Evolutionary conservation across 2,329 filamentous ascomycete species (phyloP), one percentile per base, ranked within the genome.

Genomic region (Fusarium concolor): DNA sequence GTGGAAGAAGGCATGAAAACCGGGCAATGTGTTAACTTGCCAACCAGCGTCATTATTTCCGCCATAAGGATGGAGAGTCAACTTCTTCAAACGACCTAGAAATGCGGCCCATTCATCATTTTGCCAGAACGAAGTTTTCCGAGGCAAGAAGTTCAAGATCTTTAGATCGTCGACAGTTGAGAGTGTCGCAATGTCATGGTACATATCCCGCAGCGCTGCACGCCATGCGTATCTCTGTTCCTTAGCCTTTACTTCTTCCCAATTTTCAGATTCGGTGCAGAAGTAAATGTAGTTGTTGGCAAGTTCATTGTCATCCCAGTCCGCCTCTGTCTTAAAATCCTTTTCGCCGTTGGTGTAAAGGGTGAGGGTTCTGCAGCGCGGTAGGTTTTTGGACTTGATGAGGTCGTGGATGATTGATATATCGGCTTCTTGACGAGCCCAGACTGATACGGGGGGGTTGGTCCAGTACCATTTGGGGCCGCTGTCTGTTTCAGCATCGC

Each of bases 31-130:
- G 3, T 46, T 52, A 5, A 20, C 44, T 2, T 43, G 22, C n/a
- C 37, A 39, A 7, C 28, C 51, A 29, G 42, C 46, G 1, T 26
- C 24, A 6, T 43, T 29, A 0, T 58, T 6, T 1, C 10, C 52
- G 1, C 64, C 63, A 3, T 59, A 67, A 2, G 44, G n/a, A 33
- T 63, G 47, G 1, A 67, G 52, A 14, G 39, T 35, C 12, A 67
- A 17, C 7, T 31, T 39, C 10, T 43, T 49, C 35, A 67, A 5
- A 2, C 39, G 18, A 1, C 52, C 47, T 8, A 67, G 6, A 22
- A 63, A 67, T 1, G 17, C 14, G 3, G 29, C 3, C 62, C 57
- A 67, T 33, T 52, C 18, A 1, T 9, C 14, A 0, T 14, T 3
- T 20, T 5, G 17, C 58, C 49, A 64, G 6, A 47, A 44, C 0